Evolutionary conservation across 495 filamentous ascomycete species (phyloP), one percentile per base, ranked within the genome.

Genomic region (Neurospora sp.): DNA sequence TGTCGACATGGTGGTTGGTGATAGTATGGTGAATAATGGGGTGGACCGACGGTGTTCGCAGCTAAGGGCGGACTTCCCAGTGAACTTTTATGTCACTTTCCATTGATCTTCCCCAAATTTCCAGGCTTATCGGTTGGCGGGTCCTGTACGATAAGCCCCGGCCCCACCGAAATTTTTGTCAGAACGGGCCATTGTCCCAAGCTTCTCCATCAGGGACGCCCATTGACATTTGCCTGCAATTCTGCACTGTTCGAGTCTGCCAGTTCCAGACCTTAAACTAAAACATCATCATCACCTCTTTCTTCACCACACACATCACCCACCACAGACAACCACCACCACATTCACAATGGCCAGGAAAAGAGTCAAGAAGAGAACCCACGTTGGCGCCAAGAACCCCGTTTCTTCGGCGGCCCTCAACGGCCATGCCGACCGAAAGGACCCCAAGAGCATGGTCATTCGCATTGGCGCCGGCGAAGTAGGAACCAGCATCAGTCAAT

Each of bases 401-500:
- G 76, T 70, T 9, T 75, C 54, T 14, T 35, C 79, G 54, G 71
- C 80, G 75, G 86, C 62, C 72, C 79, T 69, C 69, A 82, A 79
- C 62, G 80, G 82, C 70, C 78, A 83, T 73, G 79, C 78, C 48
- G 81, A 86, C 59, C 84, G 86, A 20, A 88, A 88, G 73, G 87
- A 89, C 70, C 96, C 96, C 18, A 97, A 97, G 86, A 94, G 91
- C 77, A 98, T 99, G 96, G 96, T 99, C 71, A 96, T 99, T 82
- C 91, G 96, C 76, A 94, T 97, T 71, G 96, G 96, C 77, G 96
- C 93, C 79, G 91, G 93, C 75, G 93, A 97, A 79, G 93, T 98
- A 40, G 96, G 96, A 73, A 89, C 93, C 71, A 96, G 92, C 83
- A 87, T 99, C 73, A 95, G 89, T 78, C 94, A 98, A 81, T 84